These are phyloP conservation scores for Kwoniella sp. DNA, from an alignment of 768 basidiomycete genomes.

Conservation along the genomic window DNA sequence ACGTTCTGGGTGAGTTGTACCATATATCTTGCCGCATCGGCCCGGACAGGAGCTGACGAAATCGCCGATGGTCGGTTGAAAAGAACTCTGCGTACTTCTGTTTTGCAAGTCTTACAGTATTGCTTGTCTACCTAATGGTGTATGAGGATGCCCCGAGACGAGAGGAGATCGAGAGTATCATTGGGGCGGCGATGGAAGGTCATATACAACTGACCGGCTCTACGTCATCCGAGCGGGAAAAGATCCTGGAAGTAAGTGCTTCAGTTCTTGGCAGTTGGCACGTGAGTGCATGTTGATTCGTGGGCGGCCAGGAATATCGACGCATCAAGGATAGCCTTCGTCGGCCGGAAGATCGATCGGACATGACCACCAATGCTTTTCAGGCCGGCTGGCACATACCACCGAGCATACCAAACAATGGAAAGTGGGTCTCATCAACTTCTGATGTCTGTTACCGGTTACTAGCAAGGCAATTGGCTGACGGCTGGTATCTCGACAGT, in stretches of 20 bases:
- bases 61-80: background rate
- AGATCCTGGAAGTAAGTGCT: background rate
- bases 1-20: background rate
- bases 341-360: background rate
- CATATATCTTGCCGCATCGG: background rate
- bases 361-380: background rate
- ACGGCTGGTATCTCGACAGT: background rate
- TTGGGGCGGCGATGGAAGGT: background rate
- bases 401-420: background rate
- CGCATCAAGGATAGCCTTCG: background rate
- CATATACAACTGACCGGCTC: background rate
- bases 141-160: background rate
- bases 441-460: too few species aligned
- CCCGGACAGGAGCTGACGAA: background rate
- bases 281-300: too few species aligned
- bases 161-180: background rate
- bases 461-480: too few species aligned
- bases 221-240: background rate
- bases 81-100: background rate
- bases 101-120: background rate
- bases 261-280: background rate
- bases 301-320: background rate
- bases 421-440: background rate
- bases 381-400: background rate
- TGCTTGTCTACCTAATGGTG: background rate